Percentiles rank a stretch among this genome's conserved stretches.
phyloP scores from a whole-genome alignment of 352 stramenopile genomes.

The Globisporangium alternatum region DNA sequence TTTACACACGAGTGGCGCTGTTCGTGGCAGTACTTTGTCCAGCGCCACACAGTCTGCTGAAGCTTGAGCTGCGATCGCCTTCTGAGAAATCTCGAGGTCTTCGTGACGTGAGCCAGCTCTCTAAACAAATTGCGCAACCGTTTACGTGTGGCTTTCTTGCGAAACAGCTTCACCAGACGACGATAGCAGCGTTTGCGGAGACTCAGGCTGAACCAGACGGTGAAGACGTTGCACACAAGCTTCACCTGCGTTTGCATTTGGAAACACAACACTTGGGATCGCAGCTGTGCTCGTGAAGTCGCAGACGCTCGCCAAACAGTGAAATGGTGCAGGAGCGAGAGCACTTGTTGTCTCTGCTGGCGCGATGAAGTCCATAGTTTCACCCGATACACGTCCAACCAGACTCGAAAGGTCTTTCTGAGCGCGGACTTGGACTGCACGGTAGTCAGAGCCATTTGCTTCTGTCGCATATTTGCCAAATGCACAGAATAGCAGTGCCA shows the following conservation, averaged over 20 bases:
- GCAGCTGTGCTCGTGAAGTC: neutral
- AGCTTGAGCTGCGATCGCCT: slow-evolving; percentile 8
- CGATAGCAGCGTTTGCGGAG: slow-evolving; percentile 33
- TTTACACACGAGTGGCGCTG: neutral
- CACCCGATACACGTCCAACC: slow-evolving; percentile 8
- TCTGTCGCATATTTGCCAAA: neutral
- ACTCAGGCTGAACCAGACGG: slow-evolving; percentile 26
- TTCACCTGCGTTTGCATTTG: slow-evolving; percentile 17
- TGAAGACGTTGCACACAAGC: slow-evolving; percentile 16
- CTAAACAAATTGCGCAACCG: slow-evolving; percentile 18
- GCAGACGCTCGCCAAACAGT: slow-evolving; percentile 3
- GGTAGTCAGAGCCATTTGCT: neutral
- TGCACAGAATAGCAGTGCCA: slow-evolving; percentile 1
- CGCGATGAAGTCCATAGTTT: slow-evolving; percentile 7
- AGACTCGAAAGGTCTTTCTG: neutral
- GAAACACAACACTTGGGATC: neutral
- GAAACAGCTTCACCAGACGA: slow-evolving; percentile 40
- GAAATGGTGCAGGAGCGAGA: slow-evolving; percentile 4
- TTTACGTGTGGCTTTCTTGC: slow-evolving; percentile 28
- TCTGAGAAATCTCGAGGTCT: slow-evolving; percentile 12
- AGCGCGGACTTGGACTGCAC: neutral
- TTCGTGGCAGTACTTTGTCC: slow-evolving; percentile 2
- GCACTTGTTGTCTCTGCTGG: neutral
- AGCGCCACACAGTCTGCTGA: slow-evolving; percentile 4
- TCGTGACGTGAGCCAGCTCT: slow-evolving; percentile 16